Base-by-base conservation (phyloP, 352 stramenopile genomes). In the Aphanomyces stellatus region DNA sequence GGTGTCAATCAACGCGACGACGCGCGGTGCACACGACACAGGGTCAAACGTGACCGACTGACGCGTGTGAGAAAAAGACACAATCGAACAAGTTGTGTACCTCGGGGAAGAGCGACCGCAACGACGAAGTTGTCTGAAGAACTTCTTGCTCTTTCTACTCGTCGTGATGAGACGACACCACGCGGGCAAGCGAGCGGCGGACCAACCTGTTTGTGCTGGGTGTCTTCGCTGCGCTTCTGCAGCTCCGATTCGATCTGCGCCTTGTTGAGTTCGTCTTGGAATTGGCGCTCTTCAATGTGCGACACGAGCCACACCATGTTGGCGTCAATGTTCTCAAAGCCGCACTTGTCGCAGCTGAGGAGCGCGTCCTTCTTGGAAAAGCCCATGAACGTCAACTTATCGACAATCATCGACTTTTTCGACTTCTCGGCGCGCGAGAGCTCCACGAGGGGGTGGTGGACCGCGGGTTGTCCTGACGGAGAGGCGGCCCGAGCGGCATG, bases 241-340 rank as follows among this genome's bases (percentile, higher is more conserved):
- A 84, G 69, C 61, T 93, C 85, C 1, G 85, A 93, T 69, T 84
- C 71, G 63, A 91, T 91, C 13, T 83, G 91, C 31, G 85, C 85
- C 53, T 73, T 70, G 62, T 91, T 90, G 13, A 93, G 48, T 25
- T 93, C 81, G 19, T 78, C 72, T 19, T 72, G 75, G 49, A 89
- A 93, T 59, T 89, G 72, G 56, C 75, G 71, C 62, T 93, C 85
- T 56, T 91, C 85, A 13, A 88, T 64, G 51, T 81, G 77, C n/a
- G 79, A 80, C 43, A 90, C 76, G 59, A 91, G 88, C 82, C 82
- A 93, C 42, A 90, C 1, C 81, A 93, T 91, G 59, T 83, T 91
- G n/a, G 70, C 72, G 37, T 91, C 85, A n/a, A 37, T 46, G 2
- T 67, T 73, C 60, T 91, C 69, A 25, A 89, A 71, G 31, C 82